Evolutionary conservation across 768 basidiomycete species (phyloP).

Genomic region (Pulveroboletus sp.): DNA sequence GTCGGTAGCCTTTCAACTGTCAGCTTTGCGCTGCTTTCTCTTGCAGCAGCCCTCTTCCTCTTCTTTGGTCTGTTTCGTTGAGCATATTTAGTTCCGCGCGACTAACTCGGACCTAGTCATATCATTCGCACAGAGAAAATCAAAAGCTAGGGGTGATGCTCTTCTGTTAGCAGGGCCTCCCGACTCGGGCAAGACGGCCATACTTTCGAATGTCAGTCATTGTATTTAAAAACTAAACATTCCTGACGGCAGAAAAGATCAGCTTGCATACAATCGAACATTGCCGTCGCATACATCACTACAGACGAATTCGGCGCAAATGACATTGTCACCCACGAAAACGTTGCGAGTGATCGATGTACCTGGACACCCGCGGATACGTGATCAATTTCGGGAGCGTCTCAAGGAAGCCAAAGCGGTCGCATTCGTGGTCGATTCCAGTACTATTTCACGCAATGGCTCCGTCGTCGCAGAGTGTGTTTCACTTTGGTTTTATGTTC

Average conservation of each 20-base stretch:
- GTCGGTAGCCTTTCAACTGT: slow-evolving; percentile 37
- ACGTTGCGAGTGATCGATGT: slow-evolving; percentile 63
- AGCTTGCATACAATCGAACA: slow-evolving; percentile 67
- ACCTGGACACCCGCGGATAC: slow-evolving; percentile 82
- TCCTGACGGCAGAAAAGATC: slow-evolving; percentile 11
- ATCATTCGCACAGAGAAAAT: slow-evolving; percentile 41
- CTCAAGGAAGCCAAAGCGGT: slow-evolving; percentile 61
- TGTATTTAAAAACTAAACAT: background rate
- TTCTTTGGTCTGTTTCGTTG: slow-evolving; percentile 39
- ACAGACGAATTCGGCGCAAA: slow-evolving; percentile 60
- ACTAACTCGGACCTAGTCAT: slow-evolving; percentile 40
- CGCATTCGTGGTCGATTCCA: slow-evolving; percentile 79
- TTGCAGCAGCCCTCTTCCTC: slow-evolving; percentile 42
- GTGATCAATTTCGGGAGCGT: slow-evolving; percentile 69
- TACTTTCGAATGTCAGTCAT: slow-evolving; percentile 61
- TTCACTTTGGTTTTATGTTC: background rate
- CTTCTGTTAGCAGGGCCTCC: slow-evolving; percentile 74
- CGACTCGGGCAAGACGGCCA: slow-evolving; percentile 80
- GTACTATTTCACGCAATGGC: slow-evolving; percentile 73
- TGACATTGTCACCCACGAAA: slow-evolving; percentile 43
- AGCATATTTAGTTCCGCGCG: background rate
- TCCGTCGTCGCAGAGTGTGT: slow-evolving; percentile 78
- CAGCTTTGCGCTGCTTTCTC: slow-evolving; percentile 40
- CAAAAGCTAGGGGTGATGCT: slow-evolving; percentile 50
- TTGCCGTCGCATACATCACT: slow-evolving; percentile 74